Conservation (phyloP, 1,284 basidiomycete genomes). For the Puccinia triticina region DNA sequence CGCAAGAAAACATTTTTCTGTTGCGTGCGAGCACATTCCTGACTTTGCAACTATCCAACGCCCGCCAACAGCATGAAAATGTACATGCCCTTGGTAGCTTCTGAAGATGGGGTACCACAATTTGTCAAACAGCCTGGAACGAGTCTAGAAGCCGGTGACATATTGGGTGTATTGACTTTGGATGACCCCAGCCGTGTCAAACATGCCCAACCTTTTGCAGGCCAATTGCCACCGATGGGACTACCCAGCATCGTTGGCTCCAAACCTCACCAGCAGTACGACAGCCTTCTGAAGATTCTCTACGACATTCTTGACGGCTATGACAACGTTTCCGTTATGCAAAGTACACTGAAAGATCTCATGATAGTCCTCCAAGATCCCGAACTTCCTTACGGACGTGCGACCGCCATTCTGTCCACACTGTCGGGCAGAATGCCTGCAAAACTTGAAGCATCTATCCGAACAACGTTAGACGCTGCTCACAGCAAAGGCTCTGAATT, state of each 20-base stretch:
- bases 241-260: constrained; percentile 81
- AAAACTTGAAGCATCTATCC: constrained; percentile 85
- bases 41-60: constrained; percentile 61
- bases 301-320: constrained; percentile 92
- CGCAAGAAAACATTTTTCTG: constrained; percentile 51
- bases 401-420: constrained; percentile 79
- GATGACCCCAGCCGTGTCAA: constrained; percentile 97
- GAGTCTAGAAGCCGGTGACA: constrained; percentile 94
- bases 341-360: constrained; percentile 78
- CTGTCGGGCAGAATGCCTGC: constrained; percentile 90
- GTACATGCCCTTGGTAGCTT: constrained; percentile 97
- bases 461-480: constrained; percentile 75
- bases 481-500: constrained; percentile 79
- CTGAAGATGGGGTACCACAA: constrained; percentile 92
- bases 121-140: constrained; percentile 98
- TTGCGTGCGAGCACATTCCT: not conserved
- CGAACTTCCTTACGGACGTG: constrained; percentile 87
- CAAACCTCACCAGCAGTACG: constrained; percentile 87
- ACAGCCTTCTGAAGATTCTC: constrained; percentile 75
- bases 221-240: constrained; percentile 83
- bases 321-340: constrained; percentile 88
- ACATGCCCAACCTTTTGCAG: constrained; percentile 97
- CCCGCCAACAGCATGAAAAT: constrained; percentile 82
- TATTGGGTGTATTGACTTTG: constrained; percentile 93
- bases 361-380: constrained; percentile 76